Conservation (phyloP, 768 basidiomycete genomes). For the Boletus reticulatus region DNA sequence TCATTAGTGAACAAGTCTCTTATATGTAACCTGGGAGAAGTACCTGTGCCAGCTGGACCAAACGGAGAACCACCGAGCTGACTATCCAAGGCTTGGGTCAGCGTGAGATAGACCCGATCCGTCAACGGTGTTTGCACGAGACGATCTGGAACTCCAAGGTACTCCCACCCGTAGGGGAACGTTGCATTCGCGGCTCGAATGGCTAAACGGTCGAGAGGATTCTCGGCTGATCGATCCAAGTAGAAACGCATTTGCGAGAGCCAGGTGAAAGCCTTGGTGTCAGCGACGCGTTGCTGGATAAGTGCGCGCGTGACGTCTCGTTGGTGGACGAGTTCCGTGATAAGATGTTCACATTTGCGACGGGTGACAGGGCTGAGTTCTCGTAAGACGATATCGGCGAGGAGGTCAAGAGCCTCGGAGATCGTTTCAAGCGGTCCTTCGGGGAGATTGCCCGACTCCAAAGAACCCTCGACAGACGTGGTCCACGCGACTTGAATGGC, state of each 20-base stretch:
- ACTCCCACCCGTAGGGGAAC: slow-evolving; percentile 99
- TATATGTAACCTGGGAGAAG: slow-evolving; percentile 9
- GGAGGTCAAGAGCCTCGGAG: slow-evolving; percentile 80
- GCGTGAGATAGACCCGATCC: slow-evolving; percentile 92
- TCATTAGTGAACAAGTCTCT: slow-evolving; percentile 1
- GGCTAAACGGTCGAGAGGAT: slow-evolving; percentile 75
- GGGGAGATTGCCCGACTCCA: slow-evolving; percentile 56
- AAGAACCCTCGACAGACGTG: slow-evolving; percentile 66
- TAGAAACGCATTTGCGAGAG: slow-evolving; percentile 99
- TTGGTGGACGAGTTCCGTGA: slow-evolving; percentile 98
- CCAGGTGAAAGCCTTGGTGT: slow-evolving; percentile 83
- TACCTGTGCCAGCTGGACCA: slow-evolving; percentile 96
- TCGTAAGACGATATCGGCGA: slow-evolving; percentile 94
- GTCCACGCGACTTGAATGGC: slow-evolving; percentile 97
- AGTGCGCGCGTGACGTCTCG: slow-evolving; percentile 89
- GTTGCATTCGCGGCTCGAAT: slow-evolving; percentile 87
- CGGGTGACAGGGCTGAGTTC: slow-evolving; percentile 90
- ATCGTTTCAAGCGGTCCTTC: slow-evolving; percentile 72
- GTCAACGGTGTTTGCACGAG: slow-evolving; percentile 98
- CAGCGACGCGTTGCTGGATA: slow-evolving; percentile 58
- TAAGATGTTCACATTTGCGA: slow-evolving; percentile 96
- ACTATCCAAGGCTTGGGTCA: slow-evolving; percentile 93
- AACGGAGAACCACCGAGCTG: slow-evolving; percentile 98
- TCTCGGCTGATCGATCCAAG: slow-evolving; percentile 65
- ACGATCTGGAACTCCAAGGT: slow-evolving; percentile 93